These are phyloP conservation scores for Citrus australasica DNA, from an alignment of 345 rosid genomes.

Conservation along the genomic window DNA sequence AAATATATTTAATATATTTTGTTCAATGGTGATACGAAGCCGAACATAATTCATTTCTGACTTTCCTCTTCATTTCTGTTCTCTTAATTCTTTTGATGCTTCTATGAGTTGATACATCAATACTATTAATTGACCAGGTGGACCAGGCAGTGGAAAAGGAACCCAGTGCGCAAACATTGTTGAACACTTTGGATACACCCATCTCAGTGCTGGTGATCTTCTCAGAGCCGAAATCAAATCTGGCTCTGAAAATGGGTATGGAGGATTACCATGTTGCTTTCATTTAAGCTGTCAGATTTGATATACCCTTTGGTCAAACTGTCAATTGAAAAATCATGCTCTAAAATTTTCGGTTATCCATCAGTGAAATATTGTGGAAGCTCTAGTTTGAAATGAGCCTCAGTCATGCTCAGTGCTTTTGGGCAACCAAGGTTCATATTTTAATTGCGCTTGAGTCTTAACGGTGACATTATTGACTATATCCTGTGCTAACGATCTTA, in stretches of 20 bases:
- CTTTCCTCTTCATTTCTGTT: conserved; percentile 3
- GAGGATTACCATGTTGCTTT: neutral
- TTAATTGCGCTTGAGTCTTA: neutral
- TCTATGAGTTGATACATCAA: neutral
- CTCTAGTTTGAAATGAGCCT: neutral
- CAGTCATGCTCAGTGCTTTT: neutral
- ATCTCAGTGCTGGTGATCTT: conserved; percentile 87
- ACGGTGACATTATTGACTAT: neutral
- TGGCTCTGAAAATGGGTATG: conserved; percentile 80
- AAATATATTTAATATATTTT: neutral
- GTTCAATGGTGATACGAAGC: neutral
- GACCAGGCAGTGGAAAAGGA: conserved; percentile 93
- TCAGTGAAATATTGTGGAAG: neutral
- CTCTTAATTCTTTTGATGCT: neutral
- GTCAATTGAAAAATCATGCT: neutral
- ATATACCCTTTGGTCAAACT: neutral
- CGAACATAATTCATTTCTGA: neutral
- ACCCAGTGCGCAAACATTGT: conserved; percentile 75
- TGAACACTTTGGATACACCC: conserved; percentile 60
- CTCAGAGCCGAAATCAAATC: conserved; percentile 68
- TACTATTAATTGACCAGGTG: conserved; percentile 50
- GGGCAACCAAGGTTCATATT: neutral
- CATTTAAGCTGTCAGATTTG: neutral
- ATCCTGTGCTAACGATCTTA: conserved; percentile 1
- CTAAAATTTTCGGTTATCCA: neutral